A percentile compares a stretch with the other conserved stretches of the same genome.
Evolutionary conservation across 371 early-diverging fungal genomes (phyloP).

Genomic region (Phascolomyces articulosus): DNA sequence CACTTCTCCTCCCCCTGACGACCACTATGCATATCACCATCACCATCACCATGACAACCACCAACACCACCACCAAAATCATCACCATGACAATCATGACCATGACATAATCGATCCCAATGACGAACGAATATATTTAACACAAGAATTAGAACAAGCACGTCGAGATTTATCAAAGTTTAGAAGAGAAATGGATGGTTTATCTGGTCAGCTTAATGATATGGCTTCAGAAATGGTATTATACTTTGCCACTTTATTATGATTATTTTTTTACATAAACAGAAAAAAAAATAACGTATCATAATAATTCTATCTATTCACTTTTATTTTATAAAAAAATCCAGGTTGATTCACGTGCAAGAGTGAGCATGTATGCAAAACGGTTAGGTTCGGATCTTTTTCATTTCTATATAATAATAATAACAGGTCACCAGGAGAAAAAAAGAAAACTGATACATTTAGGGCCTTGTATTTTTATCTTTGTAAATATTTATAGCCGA

Average conservation of each 20-base stretch:
- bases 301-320: background rate
- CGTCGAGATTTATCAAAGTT: slow-evolving; percentile 60
- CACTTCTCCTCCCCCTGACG: slow-evolving; percentile 13
- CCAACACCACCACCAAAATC: background rate
- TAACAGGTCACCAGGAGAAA: background rate
- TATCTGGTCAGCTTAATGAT: slow-evolving; percentile 66
- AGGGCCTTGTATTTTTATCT: too few species aligned
- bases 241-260: too few species aligned
- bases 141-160: slow-evolving; percentile 63
- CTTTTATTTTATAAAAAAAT: background rate
- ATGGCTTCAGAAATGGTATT: slow-evolving; percentile 67
- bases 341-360: slow-evolving; percentile 54
- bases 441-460: too few species aligned
- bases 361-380: slow-evolving; percentile 66
- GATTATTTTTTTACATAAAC: too few species aligned
- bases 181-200: slow-evolving; percentile 65
- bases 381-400: slow-evolving; percentile 38
- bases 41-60: background rate
- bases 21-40: slow-evolving; percentile 6
- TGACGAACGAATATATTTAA: slow-evolving; percentile 53
- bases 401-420: background rate
- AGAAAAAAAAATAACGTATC: slow-evolving; percentile 7
- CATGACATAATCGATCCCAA: background rate
- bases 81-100: background rate
- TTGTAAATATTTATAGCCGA: slow-evolving; percentile 34